Evolutionary conservation across 2,329 filamentous ascomycete species (phyloP).

Genomic region (Colletotrichum plurivorum): DNA sequence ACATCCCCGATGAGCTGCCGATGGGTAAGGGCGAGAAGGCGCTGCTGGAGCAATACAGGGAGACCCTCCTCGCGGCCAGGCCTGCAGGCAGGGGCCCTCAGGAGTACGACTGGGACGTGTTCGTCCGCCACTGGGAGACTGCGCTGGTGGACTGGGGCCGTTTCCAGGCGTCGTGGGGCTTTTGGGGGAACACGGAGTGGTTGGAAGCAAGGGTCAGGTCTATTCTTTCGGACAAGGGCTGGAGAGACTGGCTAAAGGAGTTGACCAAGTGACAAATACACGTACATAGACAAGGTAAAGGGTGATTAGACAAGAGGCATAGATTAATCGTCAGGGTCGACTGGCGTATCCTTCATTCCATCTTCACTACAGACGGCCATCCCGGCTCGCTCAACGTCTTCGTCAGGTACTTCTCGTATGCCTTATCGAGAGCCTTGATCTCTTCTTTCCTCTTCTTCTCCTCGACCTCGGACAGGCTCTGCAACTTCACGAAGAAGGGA

Average conservation of each 20-base stretch:
- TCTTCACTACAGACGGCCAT: slow-evolving; percentile 9
- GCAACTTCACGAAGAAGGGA: background rate
- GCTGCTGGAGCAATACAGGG: slow-evolving; percentile 67
- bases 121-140: slow-evolving; percentile 75
- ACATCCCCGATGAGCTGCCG: slow-evolving; percentile 53
- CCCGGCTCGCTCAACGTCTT: slow-evolving; percentile 5
- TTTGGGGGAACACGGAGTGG: slow-evolving; percentile 73
- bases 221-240: slow-evolving; percentile 61
- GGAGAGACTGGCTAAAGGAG: slow-evolving; percentile 60
- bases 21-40: slow-evolving; percentile 66
- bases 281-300: background rate
- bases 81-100: slow-evolving; percentile 42
- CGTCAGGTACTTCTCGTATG: slow-evolving; percentile 9
- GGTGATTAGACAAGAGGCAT: too few species aligned
- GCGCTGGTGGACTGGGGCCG: slow-evolving; percentile 78
- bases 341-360: background rate
- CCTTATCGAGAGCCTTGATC: background rate
- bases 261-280: background rate
- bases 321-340: too few species aligned
- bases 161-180: slow-evolving; percentile 73
- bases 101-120: slow-evolving; percentile 67
- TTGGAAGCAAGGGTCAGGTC: slow-evolving; percentile 67
- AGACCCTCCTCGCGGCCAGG: slow-evolving; percentile 48
- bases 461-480: background rate
- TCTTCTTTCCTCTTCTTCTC: slow-evolving; percentile 12